These are phyloP conservation scores for Plasmopara viticola DNA, from an alignment of 352 stramenopile species.

Conservation along the genomic window DNA sequence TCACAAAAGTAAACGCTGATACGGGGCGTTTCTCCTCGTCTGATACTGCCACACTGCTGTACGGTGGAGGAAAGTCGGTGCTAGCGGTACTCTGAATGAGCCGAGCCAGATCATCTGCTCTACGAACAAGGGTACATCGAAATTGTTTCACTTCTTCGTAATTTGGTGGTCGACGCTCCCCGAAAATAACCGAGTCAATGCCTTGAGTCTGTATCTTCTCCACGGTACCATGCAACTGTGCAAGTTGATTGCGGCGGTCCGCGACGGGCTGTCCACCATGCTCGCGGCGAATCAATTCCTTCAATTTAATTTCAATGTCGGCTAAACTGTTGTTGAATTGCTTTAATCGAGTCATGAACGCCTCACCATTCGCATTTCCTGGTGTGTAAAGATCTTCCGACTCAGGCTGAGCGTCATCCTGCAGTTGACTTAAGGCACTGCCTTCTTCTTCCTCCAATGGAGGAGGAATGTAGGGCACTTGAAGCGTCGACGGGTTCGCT, in stretches of 20 bases:
- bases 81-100: slow-evolving; percentile 53
- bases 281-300: slow-evolving; percentile 45
- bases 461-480: slow-evolving; percentile 63
- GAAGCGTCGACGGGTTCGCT: slow-evolving; percentile 65
- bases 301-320: slow-evolving; percentile 44
- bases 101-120: slow-evolving; percentile 51
- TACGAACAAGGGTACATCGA: slow-evolving; percentile 58
- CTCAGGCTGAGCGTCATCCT: slow-evolving; percentile 16
- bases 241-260: slow-evolving; percentile 58
- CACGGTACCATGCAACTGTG: slow-evolving; percentile 63
- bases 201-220: slow-evolving; percentile 78
- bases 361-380: slow-evolving; percentile 18
- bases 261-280: slow-evolving; percentile 30
- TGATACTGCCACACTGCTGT: slow-evolving; percentile 9
- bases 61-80: slow-evolving; percentile 8
- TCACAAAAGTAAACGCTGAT: slow-evolving; percentile 56
- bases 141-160: slow-evolving; percentile 66
- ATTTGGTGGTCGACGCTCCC: slow-evolving; percentile 52
- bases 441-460: slow-evolving; percentile 36
- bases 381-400: slow-evolving; percentile 16
- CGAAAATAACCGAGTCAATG: slow-evolving; percentile 77
- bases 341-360: slow-evolving; percentile 41
- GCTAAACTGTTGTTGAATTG: slow-evolving; percentile 39
- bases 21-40: slow-evolving; percentile 29
- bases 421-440: slow-evolving; percentile 9